Conservation (phyloP, 371 early-diverging fungal species). For the Batkoa obscura region DNA sequence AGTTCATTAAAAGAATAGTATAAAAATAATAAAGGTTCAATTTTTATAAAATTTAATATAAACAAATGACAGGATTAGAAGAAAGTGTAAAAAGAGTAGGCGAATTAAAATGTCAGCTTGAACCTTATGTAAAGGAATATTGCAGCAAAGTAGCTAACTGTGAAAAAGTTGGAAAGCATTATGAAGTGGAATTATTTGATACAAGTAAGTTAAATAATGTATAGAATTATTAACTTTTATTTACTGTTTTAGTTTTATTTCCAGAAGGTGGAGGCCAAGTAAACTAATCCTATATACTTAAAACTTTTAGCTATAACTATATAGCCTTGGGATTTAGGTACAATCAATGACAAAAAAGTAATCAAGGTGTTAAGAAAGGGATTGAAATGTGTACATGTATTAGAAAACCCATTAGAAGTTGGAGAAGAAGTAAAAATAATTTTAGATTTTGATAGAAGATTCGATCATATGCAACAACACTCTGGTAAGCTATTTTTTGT, state of each 20-base stretch:
- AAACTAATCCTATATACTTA: not conserved
- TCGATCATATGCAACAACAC: slow-evolving; percentile 5
- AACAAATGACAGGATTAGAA: not conserved
- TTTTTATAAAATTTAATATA: not conserved
- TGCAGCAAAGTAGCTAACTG: not conserved
- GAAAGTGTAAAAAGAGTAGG: not conserved
- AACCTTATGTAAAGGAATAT: not conserved
- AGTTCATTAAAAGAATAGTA: not conserved
- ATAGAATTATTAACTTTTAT: not conserved
- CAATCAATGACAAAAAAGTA: not conserved
- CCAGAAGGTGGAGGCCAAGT: slow-evolving; percentile 5
- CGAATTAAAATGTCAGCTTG: not conserved
- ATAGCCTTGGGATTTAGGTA: slow-evolving; percentile 1
- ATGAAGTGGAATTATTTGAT: not conserved
- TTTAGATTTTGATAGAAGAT: not conserved
- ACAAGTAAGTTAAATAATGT: not conserved
- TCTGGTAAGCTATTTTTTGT: not conserved
- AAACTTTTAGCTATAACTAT: not conserved
- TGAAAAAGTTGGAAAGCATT: not conserved
- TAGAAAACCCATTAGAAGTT: not conserved
- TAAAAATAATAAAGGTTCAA: not conserved
- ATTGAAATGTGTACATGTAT: not conserved
- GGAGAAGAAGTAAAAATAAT: not conserved
- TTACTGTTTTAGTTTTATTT: not conserved
- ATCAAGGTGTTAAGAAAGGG: not conserved